Evolutionary conservation across 257 asterid species (phyloP), one percentile per base, ranked within the genome.

Genomic region (Petrea volubilis): DNA sequence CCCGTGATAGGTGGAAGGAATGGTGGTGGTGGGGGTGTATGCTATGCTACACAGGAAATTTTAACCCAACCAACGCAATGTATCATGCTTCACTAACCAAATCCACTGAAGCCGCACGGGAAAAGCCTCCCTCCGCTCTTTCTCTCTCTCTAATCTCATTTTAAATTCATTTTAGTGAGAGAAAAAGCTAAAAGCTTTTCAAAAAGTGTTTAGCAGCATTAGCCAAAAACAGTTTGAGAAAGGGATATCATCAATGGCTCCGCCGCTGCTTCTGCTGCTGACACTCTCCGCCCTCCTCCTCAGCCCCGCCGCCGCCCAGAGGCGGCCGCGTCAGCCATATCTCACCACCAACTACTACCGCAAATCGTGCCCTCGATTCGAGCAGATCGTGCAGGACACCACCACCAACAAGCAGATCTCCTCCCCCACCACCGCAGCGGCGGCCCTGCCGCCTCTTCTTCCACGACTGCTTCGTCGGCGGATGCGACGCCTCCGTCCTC

Each of bases 361-460:
- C 68, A 67, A 36, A 61, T 62, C 77, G 13, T 94, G 98, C 68
- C 97, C 98, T 15, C 71, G 77, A 33, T 91, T 94, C 58, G 88
- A 87, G 23, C 84, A 82, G 77, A 91, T 94, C 82, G 88, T 91
- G 79, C 77, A 87, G 63, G 87, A 89, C 23, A 80, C 89, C 40
- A 87, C 96, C 76, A 87, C 86, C 46, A 81, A 83, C 89, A 94
- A 94, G 66, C 98, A 94, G 86, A 89, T 94, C 85, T 80, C 67
- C 47, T 87, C 97, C 64, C 98, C 98, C 51, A 94, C 98, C 80
- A 94, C 97, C 61, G 98, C 97, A 72, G 96, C 96, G 82, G 98
- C 84, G 52, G 70, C 96, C 1, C 96, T 93, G n/a, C 81, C 98
- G 98, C 75, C 85, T 93, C 78, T 88, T 90, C 90, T 89, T 93